Conservation (phyloP, 176 grass and related monocot species). For the Tillandsia fasciculata region DNA sequence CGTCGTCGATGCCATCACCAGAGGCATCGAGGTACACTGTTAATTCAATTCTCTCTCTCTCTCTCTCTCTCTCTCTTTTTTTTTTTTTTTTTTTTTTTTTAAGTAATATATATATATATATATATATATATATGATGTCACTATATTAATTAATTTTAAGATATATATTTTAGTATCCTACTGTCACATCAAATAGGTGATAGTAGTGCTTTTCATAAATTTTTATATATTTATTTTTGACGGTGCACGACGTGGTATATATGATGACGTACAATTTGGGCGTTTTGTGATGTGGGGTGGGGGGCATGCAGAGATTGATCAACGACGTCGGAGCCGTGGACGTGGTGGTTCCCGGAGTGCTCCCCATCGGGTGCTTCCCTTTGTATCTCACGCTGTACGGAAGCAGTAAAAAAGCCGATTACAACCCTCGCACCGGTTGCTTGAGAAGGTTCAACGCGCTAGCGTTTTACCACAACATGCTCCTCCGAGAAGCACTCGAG, state of each 20-base stretch:
- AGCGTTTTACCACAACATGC: slow-evolving; percentile 66
- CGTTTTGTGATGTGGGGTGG: neutral
- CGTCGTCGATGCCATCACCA: slow-evolving; percentile 46
- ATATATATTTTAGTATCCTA: too few relatives aligned
- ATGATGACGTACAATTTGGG: neutral
- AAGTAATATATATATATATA: too few relatives aligned
- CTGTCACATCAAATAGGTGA: neutral
- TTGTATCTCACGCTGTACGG: slow-evolving; percentile 80
- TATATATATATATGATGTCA: too few relatives aligned
- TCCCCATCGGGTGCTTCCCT: slow-evolving; percentile 81
- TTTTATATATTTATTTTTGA: too few relatives aligned
- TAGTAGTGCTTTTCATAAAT: too few relatives aligned
- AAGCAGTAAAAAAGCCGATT: slow-evolving; percentile 46
- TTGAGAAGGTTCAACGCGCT: slow-evolving; percentile 72
- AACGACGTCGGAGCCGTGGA: slow-evolving; percentile 55
- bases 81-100: too few relatives aligned
- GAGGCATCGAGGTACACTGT: slow-evolving; percentile 60
- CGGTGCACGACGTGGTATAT: neutral
- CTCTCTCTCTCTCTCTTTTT: too few relatives aligned
- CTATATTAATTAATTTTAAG: too few relatives aligned
- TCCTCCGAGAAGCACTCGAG: slow-evolving; percentile 52
- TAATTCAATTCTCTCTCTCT: too few relatives aligned
- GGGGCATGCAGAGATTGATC: slow-evolving; percentile 51
- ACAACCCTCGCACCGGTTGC: slow-evolving; percentile 64
- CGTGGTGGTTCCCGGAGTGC: slow-evolving; percentile 65